Base-by-base conservation (phyloP, 2,329 filamentous ascomycete genomes). In the Colletotrichum lindemuthianum region DNA sequence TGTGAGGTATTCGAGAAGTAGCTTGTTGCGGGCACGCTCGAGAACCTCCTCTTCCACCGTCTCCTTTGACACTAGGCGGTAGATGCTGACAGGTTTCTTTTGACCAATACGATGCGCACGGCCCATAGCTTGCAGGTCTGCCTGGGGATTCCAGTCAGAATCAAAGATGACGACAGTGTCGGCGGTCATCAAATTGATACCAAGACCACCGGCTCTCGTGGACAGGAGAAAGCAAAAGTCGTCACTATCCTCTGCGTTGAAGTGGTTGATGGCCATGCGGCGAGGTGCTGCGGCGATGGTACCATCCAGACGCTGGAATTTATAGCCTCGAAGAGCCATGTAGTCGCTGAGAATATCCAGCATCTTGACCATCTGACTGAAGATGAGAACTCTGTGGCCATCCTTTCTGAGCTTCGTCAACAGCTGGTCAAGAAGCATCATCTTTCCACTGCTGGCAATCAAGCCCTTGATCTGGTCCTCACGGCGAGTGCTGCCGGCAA, bases 281-380 rank as follows among this genome's bases (percentile, higher is more conserved):
- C 96, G 89, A 64, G 94, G 90, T 2, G 89, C 91, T 11, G 96
- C 92, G 39, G 92, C 90, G 69, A 99, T 97, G 2, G 96, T 99
- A 70, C 96, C 96, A 74, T 99, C 96, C 8, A 99, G 86, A 15
- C 96, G 88, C 75, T 99, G 96, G 74, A 96, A 98, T 64, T 96
- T 90, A 77, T 98, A 96, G n/a, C 94, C 93, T 67, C 96, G 91
- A 57, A 96, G 86, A 55, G 93, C 92, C 69, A 98, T 87, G 74
- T 99, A 99, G 72, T 99, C 95, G 49, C 93, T 92, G 2, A 99
- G 84, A 57, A 99, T 96, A 73, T 99, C 94, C 24, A 99, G 86
- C 92, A 99, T 98, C 75, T 93, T 96, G 40, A 99, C 96, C 96
- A 99, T 99, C 75, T 99, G 96, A 76, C 95, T 98, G 82, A 99